A percentile compares a stretch with the other conserved stretches of the same genome.
phyloP scores from a whole-genome alignment of 2,329 filamentous ascomycete species.

The Colletotrichum australisinense region DNA sequence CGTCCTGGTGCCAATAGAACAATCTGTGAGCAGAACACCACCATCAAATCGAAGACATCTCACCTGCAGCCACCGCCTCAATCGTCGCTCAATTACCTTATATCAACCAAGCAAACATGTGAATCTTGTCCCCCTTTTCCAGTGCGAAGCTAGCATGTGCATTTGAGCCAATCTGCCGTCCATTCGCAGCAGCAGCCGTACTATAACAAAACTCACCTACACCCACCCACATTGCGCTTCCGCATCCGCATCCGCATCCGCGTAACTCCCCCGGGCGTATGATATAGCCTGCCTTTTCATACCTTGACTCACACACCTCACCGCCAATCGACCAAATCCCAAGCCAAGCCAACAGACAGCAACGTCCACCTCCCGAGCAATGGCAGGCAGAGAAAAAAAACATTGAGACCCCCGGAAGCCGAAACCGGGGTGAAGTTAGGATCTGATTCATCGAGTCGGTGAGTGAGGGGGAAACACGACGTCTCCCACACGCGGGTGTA shows the following conservation, averaged over 20 bases:
- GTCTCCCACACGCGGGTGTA: background rate
- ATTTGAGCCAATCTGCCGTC: background rate
- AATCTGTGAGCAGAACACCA: background rate
- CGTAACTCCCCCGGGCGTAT: background rate
- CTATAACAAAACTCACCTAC: background rate
- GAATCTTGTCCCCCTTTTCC: conserved; percentile 7
- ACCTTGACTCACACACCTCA: background rate
- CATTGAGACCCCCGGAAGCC: no score
- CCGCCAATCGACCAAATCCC: conserved; percentile 22
- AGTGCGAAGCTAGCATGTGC: background rate
- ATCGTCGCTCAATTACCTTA: background rate
- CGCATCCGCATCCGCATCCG: background rate
- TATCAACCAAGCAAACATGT: background rate
- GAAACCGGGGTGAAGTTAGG: no score
- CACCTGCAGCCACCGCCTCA: background rate
- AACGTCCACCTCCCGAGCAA: background rate
- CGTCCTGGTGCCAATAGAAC: background rate
- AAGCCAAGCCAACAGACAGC: background rate
- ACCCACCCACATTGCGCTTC: background rate
- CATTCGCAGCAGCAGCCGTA: background rate
- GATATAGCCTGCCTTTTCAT: no score
- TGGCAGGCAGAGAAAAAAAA: no score
- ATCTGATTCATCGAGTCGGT: background rate
- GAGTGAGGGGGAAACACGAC: background rate
- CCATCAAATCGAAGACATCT: background rate